A percentile compares a stretch with the other conserved stretches of the same genome.
phyloP scores from a whole-genome alignment of 1,284 basidiomycete genomes.

The Heterobasidion occidentale region DNA sequence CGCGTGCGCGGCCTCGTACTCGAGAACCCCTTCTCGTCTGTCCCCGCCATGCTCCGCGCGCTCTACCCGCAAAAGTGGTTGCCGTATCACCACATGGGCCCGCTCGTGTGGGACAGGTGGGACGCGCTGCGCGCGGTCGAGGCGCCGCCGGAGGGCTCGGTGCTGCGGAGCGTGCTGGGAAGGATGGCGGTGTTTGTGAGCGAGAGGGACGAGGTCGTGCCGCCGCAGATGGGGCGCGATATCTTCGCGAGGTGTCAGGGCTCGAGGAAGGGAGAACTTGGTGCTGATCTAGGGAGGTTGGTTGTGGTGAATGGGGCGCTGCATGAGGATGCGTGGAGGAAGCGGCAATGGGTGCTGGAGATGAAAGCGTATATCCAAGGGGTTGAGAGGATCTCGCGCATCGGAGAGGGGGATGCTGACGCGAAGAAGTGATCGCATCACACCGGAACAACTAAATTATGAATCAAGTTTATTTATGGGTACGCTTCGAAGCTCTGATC shows the following conservation, averaged over 20 bases:
- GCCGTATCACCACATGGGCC: constrained; percentile 39
- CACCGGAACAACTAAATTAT: no score
- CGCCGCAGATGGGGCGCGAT: constrained; percentile 28
- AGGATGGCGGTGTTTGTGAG: constrained; percentile 40
- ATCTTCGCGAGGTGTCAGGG: constrained; percentile 16
- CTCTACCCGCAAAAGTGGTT: constrained; percentile 42
- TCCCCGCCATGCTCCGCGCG: constrained; percentile 40
- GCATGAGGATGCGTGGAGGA: constrained; percentile 36
- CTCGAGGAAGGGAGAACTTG: not conserved
- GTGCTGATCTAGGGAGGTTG: constrained; percentile 3
- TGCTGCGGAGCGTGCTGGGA: constrained; percentile 27
- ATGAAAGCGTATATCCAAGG: constrained; percentile 21
- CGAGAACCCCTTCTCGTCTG: constrained; percentile 43
- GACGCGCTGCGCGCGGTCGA: constrained; percentile 28
- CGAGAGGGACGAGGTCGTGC: constrained; percentile 40
- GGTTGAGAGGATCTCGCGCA: not conserved
- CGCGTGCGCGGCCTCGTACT: constrained; percentile 31
- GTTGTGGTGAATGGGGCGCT: constrained; percentile 28
- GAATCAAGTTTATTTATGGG: no score
- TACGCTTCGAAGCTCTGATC: no score
- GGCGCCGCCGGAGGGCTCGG: not conserved
- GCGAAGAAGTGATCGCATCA: not conserved
- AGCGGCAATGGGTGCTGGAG: constrained; percentile 26
- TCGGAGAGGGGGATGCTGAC: not conserved
- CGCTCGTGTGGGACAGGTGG: constrained; percentile 38